phyloP scores from a whole-genome alignment of 2,329 filamentous ascomycete genomes.

The Colletotrichum tropicicola region DNA sequence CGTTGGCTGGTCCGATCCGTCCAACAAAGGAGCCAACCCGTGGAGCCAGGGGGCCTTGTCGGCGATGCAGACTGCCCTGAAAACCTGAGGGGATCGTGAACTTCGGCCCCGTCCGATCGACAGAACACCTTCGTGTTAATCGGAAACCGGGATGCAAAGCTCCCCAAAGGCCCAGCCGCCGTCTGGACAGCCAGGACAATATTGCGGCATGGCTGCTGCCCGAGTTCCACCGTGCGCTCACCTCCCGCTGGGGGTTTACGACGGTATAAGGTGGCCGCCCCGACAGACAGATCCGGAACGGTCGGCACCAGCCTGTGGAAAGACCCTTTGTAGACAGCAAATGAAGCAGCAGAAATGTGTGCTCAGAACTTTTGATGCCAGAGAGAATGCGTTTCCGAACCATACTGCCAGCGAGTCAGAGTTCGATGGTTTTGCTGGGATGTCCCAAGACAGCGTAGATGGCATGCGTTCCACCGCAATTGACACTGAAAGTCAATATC shows the following conservation, averaged over 20 bases:
- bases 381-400: neutral
- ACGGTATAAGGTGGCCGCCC: no score
- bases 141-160: constrained; percentile 11
- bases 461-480: neutral
- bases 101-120: constrained; percentile 24
- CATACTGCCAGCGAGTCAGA: neutral
- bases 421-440: neutral
- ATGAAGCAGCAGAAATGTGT: no score
- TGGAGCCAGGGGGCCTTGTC: neutral
- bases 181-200: neutral
- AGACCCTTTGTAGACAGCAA: no score
- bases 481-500: neutral
- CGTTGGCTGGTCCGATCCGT: constrained; percentile 21
- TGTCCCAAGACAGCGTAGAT: neutral
- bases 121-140: constrained; percentile 12
- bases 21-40: constrained; percentile 18
- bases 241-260: neutral
- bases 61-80: constrained; percentile 23
- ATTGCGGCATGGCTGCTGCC: neutral
- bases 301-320: neutral
- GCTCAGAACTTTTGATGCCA: neutral
- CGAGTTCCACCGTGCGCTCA: neutral
- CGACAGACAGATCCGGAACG: neutral
- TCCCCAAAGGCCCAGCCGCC: neutral
- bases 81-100: constrained; percentile 23